Evolutionary conservation across 2,329 filamentous ascomycete genomes (phyloP).

Genomic region (Tolypocladium amazonense): DNA sequence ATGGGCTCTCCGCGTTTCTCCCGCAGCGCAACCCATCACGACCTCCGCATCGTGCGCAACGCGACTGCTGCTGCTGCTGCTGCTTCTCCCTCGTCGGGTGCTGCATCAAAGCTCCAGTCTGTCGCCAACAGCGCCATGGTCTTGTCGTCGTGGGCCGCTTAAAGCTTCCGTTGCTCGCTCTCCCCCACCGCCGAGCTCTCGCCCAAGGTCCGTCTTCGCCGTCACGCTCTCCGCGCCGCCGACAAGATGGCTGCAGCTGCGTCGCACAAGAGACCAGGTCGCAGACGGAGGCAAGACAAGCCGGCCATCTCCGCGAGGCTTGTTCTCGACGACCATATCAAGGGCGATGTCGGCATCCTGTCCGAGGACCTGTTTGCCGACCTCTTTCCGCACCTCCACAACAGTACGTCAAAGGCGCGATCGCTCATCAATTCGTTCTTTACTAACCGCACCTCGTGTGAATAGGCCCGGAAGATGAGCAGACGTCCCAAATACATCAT

Average conservation of each 20-base stretch:
- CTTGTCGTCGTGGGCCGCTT: background rate
- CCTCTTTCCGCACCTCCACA: constrained; percentile 56
- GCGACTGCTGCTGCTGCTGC: background rate
- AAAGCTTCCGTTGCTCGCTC: background rate
- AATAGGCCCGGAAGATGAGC: constrained; percentile 22
- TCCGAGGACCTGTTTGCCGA: constrained; percentile 79
- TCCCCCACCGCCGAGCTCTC: background rate
- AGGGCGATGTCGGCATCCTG: constrained; percentile 74
- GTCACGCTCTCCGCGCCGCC: background rate
- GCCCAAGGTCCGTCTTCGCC: background rate
- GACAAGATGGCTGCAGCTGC: constrained; percentile 16
- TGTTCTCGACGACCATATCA: constrained; percentile 74
- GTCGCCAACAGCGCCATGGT: background rate
- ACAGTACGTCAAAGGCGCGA: constrained; percentile 30
- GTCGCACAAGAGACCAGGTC: constrained; percentile 28
- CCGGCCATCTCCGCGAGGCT: constrained; percentile 69
- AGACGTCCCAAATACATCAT: constrained; percentile 38
- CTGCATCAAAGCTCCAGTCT: background rate
- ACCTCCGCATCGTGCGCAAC: background rate
- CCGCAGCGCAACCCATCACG: background rate
- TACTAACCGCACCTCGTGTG: background rate
- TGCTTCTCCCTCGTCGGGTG: background rate
- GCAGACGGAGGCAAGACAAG: constrained; percentile 55
- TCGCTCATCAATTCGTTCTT: no score
- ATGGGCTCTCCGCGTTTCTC: background rate